These are phyloP conservation scores for Raphanus raphanistrum DNA, from an alignment of 345 rosid genomes.

Conservation along the genomic window DNA sequence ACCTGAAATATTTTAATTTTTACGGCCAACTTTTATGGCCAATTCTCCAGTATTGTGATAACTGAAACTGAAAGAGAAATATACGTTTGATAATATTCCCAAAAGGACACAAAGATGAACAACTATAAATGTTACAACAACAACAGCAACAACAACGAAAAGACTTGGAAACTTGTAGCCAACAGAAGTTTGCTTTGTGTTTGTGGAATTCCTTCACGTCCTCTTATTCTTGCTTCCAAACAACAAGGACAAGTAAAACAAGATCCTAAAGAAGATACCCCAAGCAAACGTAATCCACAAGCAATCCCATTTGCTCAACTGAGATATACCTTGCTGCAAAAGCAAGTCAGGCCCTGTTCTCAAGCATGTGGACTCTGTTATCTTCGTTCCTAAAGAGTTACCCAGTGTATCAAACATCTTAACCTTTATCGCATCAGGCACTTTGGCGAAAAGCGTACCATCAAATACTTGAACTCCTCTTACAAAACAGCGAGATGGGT, in stretches of 20 bases:
- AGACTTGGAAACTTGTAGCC: not conserved
- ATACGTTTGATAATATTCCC: not conserved
- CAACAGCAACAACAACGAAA: not conserved
- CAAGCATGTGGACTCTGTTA: not conserved
- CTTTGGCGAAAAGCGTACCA: not conserved
- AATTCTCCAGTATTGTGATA: not conserved
- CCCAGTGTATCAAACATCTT: not conserved
- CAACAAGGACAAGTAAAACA: not conserved
- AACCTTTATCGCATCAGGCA: not conserved
- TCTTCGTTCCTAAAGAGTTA: not conserved
- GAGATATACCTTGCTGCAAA: not conserved
- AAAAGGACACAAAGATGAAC: not conserved
- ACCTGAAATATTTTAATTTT: too few relatives aligned
- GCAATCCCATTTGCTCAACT: not conserved
- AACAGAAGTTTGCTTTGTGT: not conserved
- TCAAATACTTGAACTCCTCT: not conserved
- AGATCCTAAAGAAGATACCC: not conserved
- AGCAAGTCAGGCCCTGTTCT: not conserved
- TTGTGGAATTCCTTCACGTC: not conserved
- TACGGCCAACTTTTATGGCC: not conserved
- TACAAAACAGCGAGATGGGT: not conserved
- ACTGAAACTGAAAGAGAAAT: not conserved
- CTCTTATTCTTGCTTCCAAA: not conserved
- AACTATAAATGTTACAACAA: not conserved
- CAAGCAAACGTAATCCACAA: not conserved